Percentiles rank a stretch among this genome's conserved stretches.
These are phyloP conservation scores for Evansstolkia leycettana DNA, from an alignment of 495 filamentous ascomycete species.

Conservation along the genomic window DNA sequence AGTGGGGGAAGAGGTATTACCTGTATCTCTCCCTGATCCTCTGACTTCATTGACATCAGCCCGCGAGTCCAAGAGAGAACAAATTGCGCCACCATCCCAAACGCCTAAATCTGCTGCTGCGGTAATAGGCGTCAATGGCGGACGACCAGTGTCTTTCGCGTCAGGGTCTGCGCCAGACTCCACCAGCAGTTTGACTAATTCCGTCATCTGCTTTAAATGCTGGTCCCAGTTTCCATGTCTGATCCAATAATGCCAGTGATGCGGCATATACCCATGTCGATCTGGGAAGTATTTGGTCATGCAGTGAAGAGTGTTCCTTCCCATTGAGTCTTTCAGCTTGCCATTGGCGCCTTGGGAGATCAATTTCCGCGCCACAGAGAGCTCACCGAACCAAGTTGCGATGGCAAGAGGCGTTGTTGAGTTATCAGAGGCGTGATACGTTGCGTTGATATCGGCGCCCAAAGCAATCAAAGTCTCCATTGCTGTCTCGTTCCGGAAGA, in stretches of 20 bases:
- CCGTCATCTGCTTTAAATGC: conserved; percentile 3
- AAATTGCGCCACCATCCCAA: conserved; percentile 8
- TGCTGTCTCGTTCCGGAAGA: conserved; percentile 8
- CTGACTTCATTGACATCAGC: conserved; percentile 6
- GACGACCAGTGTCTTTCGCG: conserved; percentile 11
- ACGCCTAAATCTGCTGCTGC: conserved; percentile 9
- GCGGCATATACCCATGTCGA: conserved; percentile 6
- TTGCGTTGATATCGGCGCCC: conserved; percentile 8
- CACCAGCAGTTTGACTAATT: conserved; percentile 8
- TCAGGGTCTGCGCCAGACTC: conserved; percentile 12
- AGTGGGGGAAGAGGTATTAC: neutral
- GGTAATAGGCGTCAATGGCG: conserved; percentile 6
- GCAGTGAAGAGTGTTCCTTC: conserved; percentile 10
- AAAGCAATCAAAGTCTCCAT: conserved; percentile 9
- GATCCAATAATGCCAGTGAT: conserved; percentile 9
- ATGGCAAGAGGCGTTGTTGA: conserved; percentile 9
- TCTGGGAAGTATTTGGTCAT: conserved; percentile 7
- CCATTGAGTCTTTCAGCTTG: conserved; percentile 4
- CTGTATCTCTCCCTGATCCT: conserved; percentile 2
- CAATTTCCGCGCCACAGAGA: conserved; percentile 5
- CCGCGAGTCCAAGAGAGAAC: conserved; percentile 6
- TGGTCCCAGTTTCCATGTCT: conserved; percentile 9
- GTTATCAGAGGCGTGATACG: conserved; percentile 3
- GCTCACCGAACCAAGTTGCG: conserved; percentile 9
- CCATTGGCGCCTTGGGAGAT: conserved; percentile 8